Percentiles rank a stretch among this genome's conserved stretches.
phyloP scores from a whole-genome alignment of 2,329 filamentous ascomycete genomes.

The Trichoderma atroviride region DNA sequence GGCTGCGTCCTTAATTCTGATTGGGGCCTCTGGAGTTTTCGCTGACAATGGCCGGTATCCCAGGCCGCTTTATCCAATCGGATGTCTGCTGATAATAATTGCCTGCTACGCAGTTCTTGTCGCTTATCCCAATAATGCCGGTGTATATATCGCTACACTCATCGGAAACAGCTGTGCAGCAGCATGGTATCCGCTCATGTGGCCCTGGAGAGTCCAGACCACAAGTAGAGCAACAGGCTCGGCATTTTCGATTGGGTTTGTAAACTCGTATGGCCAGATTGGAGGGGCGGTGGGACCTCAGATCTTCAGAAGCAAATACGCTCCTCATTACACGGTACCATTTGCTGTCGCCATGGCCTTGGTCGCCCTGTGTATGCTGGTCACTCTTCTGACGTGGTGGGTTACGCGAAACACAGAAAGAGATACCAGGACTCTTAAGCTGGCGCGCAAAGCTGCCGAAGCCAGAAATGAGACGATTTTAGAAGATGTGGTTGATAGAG shows the following conservation, averaged over 20 bases:
- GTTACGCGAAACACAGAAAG: constrained; percentile 48
- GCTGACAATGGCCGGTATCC: constrained; percentile 48
- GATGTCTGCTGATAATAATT: constrained; percentile 47
- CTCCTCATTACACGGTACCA: constrained; percentile 48
- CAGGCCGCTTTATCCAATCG: constrained; percentile 47
- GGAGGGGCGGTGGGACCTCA: constrained; percentile 52
- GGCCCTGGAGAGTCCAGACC: constrained; percentile 55
- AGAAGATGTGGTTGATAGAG: constrained; percentile 44
- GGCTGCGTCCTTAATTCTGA: constrained; percentile 46
- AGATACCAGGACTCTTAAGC: constrained; percentile 49
- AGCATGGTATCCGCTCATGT: constrained; percentile 53
- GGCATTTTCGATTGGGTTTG: constrained; percentile 54
- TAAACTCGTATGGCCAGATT: constrained; percentile 54
- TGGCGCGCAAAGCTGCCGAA: constrained; percentile 45
- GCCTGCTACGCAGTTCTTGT: constrained; percentile 50
- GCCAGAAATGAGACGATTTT: constrained; percentile 46
- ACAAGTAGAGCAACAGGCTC: constrained; percentile 51
- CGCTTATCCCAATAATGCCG: constrained; percentile 49
- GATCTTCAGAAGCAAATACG: constrained; percentile 49
- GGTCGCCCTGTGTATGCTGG: constrained; percentile 46
- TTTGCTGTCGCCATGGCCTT: constrained; percentile 50
- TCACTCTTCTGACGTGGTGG: constrained; percentile 49
- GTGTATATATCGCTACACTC: constrained; percentile 51
- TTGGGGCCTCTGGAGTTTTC: constrained; percentile 45
- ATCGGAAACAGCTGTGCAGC: constrained; percentile 47